Percentiles rank a stretch among this genome's conserved stretches.
Evolutionary conservation across 2,329 filamentous ascomycete genomes (phyloP).

Genomic region (Fusarium fujikuroi): DNA sequence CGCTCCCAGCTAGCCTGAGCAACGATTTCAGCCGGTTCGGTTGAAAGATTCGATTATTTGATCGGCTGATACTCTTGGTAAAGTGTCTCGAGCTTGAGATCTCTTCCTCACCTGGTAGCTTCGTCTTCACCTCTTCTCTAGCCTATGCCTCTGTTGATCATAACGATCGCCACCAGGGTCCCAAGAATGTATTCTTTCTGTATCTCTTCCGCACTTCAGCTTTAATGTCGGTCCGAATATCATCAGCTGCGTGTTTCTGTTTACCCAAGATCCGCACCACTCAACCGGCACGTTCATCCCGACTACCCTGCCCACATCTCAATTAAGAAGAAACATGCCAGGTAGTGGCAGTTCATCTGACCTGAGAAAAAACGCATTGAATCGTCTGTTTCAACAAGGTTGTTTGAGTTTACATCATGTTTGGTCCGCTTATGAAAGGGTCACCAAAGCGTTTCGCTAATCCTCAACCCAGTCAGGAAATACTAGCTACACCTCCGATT

Average conservation of each 20-base stretch:
- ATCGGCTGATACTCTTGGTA: neutral
- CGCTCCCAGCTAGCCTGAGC: neutral
- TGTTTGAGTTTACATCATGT: neutral
- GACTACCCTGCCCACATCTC: neutral
- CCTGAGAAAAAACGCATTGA: neutral
- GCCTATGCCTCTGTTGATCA: too few relatives aligned
- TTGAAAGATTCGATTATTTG: neutral
- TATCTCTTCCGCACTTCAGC: neutral
- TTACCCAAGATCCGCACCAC: neutral
- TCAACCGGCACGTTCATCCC: neutral
- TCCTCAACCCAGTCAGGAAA: neutral
- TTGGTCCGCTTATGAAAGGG: conserved; percentile 20
- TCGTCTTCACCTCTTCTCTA: neutral
- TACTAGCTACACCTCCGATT: conserved; percentile 2
- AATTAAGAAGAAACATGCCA: neutral
- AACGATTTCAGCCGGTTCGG: neutral
- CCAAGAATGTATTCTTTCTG: neutral
- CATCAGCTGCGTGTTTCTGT: neutral
- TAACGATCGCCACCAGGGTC: too few relatives aligned
- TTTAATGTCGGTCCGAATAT: neutral
- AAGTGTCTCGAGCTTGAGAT: neutral
- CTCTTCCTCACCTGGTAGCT: neutral
- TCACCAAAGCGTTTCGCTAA: neutral
- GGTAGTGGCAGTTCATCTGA: neutral
- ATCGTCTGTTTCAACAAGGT: neutral